Conservation (phyloP, 768 basidiomycete species). For the Daedalea quercina region DNA sequence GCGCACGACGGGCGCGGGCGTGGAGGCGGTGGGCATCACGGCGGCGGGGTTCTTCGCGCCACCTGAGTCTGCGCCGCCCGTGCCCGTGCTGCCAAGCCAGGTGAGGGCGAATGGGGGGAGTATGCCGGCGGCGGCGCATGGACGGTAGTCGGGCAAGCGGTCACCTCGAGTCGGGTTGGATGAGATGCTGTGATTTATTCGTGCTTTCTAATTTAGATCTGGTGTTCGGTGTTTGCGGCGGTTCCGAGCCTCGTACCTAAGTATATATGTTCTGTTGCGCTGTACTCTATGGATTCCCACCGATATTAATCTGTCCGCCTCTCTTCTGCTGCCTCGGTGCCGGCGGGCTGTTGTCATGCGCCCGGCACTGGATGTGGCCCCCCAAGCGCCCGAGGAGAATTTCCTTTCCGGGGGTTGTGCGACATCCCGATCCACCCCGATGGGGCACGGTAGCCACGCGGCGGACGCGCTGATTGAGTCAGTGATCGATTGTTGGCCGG, state of each 20-base stretch:
- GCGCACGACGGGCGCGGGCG: constrained; percentile 67
- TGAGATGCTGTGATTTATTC: constrained; percentile 1
- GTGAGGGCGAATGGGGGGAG: constrained; percentile 4
- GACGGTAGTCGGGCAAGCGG: no score
- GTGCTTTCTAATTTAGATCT: no score
- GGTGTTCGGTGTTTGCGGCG: background rate
- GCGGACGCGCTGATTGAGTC: background rate
- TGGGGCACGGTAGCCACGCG: background rate
- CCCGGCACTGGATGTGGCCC: background rate
- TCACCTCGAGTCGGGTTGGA: no score
- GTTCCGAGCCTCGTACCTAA: background rate
- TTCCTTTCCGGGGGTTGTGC: background rate
- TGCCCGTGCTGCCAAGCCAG: constrained; percentile 19
- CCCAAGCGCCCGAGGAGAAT: background rate
- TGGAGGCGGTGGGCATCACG: constrained; percentile 70
- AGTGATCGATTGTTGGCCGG: background rate
- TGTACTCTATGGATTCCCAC: background rate
- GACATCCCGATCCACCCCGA: background rate
- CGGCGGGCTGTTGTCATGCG: background rate
- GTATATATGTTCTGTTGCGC: background rate
- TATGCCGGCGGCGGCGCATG: constrained; percentile 84
- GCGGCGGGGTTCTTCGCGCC: constrained; percentile 74
- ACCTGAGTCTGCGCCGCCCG: constrained; percentile 31
- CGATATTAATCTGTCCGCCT: no score
- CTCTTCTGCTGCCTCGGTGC: background rate